Base-by-base conservation (phyloP, 2,329 filamentous ascomycete genomes). In the Aureobasidium uvarum region DNA sequence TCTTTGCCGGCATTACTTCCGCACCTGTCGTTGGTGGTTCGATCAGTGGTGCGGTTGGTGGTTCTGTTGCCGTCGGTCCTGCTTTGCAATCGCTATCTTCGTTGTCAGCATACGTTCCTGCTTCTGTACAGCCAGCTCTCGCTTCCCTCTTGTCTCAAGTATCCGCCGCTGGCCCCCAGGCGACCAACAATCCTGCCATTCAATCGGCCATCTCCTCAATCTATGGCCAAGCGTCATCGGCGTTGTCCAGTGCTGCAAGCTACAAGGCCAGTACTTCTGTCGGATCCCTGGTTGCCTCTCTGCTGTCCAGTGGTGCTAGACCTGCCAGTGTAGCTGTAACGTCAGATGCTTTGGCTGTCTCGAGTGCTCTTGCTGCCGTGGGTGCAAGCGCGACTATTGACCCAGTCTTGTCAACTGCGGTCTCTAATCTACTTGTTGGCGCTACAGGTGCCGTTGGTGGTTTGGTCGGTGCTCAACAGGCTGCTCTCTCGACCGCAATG, bases 371-470 rank as follows among this genome's bases (percentile, higher is more conserved):
- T 10, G 56, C 56, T 4, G 43, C n/a, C 3, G 43, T 48, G n/a
- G 28, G 41, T 1, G 43, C 56, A 8, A 48, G n/a, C 3, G 43
- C 25, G 20, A 60, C 41, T 7, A 6, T 60, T 25, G 43, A 60
- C 10, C 56, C 41, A 6, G 20, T 46, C 6, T 23, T 60, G 28
- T 46, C 41, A 13, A 46, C 56, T 14, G 56, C 41, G 23, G 43
- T 60, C n/a, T 60, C 56, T 14, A 39, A 48, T 16, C 31, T 60
- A 10, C 43, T 60, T 10, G 41, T 48, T 48, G 56, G 56, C 20
- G 56, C 43, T 28, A 60, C 56, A 39, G 41, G 41, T 48, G 56
- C 56, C 18, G 56, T 39, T 2, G 56, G 56, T 38, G 43, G 43
- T 18, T 8, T 60, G 20, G 43, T 46, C 5, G 56, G 11, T 36